Conservation (phyloP, 2,329 filamentous ascomycete species). For the Aspergillus quadricinctus region DNA sequence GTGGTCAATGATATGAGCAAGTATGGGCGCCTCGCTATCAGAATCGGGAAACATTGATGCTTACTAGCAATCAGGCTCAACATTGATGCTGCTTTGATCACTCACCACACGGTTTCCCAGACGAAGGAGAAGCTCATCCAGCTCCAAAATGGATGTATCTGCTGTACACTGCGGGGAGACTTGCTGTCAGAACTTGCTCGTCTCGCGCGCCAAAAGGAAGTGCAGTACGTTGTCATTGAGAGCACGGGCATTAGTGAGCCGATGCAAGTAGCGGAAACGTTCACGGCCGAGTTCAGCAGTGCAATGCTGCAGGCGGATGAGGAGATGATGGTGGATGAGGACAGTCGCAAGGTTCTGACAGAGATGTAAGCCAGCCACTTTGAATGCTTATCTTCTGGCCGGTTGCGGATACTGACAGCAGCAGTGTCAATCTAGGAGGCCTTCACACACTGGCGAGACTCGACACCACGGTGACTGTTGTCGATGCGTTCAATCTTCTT, state of each 20-base stretch:
- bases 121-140: constrained; percentile 63
- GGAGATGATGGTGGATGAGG: constrained; percentile 42
- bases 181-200: constrained; percentile 65
- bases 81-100: constrained; percentile 60
- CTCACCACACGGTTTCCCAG: constrained; percentile 53
- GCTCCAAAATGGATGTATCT: constrained; percentile 71
- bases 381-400: constrained; percentile 11
- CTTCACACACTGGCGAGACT: constrained; percentile 62
- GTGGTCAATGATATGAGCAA: constrained; percentile 70
- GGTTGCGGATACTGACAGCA: constrained; percentile 6
- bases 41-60: rapidly evolving
- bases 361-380: constrained; percentile 40
- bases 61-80: constrained; percentile 47
- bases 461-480: constrained; percentile 68
- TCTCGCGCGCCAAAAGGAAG: constrained; percentile 57
- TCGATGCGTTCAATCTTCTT: constrained; percentile 69
- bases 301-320: constrained; percentile 48
- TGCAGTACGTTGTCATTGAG: constrained; percentile 70
- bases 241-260: constrained; percentile 69
- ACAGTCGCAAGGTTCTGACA: constrained; percentile 42
- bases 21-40: constrained; percentile 28
- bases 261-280: constrained; percentile 70
- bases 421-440: constrained; percentile 54
- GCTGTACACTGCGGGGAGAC: constrained; percentile 69
- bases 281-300: constrained; percentile 53